Conservation (phyloP, 2,329 filamentous ascomycete genomes). For the Ambrosiella cleistominuta region DNA sequence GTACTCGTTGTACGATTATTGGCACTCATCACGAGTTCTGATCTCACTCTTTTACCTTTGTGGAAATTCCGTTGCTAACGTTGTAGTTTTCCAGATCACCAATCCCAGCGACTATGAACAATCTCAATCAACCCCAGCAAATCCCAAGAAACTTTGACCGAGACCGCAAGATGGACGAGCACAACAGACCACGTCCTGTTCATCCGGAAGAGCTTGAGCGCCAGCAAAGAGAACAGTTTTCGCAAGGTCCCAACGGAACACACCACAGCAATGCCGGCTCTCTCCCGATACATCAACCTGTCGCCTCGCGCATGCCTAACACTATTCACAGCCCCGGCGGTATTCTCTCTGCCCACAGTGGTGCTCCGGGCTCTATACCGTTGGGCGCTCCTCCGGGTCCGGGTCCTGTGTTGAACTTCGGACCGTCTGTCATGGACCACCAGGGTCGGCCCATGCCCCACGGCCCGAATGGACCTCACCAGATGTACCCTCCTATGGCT, state of each 20-base stretch:
- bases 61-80: neutral
- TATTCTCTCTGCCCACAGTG: constrained; percentile 57
- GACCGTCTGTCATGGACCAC: constrained; percentile 32
- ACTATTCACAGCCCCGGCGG: constrained; percentile 88
- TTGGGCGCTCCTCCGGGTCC: constrained; percentile 35
- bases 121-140: constrained; percentile 26
- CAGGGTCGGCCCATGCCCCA: constrained; percentile 34
- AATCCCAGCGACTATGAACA: constrained; percentile 26
- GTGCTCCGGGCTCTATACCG: constrained; percentile 34
- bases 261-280: constrained; percentile 80
- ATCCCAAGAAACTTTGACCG: constrained; percentile 27
- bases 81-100: neutral
- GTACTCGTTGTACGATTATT: too few species aligned
- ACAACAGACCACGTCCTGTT: constrained; percentile 26
- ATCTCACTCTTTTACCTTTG: neutral
- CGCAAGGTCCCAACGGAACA: constrained; percentile 53
- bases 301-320: constrained; percentile 61
- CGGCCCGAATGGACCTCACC: constrained; percentile 29
- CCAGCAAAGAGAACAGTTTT: constrained; percentile 48
- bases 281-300: constrained; percentile 84
- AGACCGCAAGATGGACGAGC: constrained; percentile 31
- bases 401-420: constrained; percentile 27
- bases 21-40: too few species aligned
- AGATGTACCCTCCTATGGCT: constrained; percentile 39
- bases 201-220: constrained; percentile 34